Conservation (phyloP, 164 flowering plant species). For the Stephania cephalantha region DNA sequence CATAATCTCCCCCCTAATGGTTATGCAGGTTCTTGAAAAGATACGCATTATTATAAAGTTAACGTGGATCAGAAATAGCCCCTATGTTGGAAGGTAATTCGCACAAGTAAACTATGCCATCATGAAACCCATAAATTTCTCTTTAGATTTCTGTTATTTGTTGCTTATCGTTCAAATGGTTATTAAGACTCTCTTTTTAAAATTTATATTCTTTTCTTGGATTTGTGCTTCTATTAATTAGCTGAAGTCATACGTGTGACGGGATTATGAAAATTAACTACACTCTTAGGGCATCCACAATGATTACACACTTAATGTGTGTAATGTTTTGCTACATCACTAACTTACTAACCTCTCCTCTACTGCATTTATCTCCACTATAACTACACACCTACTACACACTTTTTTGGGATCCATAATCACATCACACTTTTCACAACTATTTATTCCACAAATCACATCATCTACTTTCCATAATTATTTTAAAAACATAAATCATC, state of each 20-base stretch:
- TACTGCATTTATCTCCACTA: no score
- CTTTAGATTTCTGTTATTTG: background rate
- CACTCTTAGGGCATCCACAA: background rate
- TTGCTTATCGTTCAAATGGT: background rate
- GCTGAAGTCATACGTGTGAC: background rate
- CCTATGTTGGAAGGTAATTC: constrained; percentile 48
- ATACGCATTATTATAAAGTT: constrained; percentile 42
- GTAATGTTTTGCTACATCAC: no score
- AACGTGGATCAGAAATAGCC: constrained; percentile 86
- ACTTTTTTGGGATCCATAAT: no score
- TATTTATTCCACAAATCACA: no score
- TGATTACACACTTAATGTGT: no score
- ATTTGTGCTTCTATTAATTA: background rate
- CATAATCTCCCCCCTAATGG: background rate
- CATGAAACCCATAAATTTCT: background rate
- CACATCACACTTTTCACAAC: no score
- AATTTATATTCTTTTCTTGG: background rate
- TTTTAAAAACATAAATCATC: no score
- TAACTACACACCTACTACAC: no score
- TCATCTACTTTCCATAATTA: no score
- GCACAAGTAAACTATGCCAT: background rate
- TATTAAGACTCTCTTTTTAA: no score
- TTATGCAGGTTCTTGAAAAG: constrained; percentile 62
- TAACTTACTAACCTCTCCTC: no score
- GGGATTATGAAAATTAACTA: background rate